Conservation (phyloP, 495 filamentous ascomycete species). For the Penicillium dipodomyicola region DNA sequence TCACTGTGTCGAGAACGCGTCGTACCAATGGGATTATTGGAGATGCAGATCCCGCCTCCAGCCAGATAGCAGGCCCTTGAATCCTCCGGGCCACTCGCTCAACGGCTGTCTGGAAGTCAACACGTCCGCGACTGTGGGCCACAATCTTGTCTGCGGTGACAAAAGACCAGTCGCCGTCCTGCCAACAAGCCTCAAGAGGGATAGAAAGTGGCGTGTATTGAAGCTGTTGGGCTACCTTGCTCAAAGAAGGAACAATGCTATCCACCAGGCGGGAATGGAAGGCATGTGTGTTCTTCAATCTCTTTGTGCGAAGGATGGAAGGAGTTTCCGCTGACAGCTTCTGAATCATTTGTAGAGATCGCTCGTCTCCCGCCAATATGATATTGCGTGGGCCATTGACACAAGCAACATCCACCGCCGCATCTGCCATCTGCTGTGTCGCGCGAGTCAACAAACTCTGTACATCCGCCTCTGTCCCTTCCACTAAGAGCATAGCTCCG, state of each 20-base stretch:
- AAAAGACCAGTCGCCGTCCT: slow-evolving; percentile 9
- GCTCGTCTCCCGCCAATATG: slow-evolving; percentile 36
- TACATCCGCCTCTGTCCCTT: not conserved
- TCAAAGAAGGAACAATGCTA: slow-evolving; percentile 29
- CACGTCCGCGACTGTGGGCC: slow-evolving; percentile 37
- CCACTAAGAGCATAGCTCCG: not conserved
- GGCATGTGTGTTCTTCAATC: slow-evolving; percentile 45
- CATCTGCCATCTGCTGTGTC: not conserved
- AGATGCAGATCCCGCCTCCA: slow-evolving; percentile 42
- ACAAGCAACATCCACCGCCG: slow-evolving; percentile 39
- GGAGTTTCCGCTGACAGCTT: not conserved
- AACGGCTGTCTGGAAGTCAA: slow-evolving; percentile 44
- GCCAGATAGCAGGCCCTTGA: slow-evolving; percentile 25
- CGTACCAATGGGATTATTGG: slow-evolving; percentile 31
- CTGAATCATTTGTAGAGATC: slow-evolving; percentile 30
- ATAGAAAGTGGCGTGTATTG: slow-evolving; percentile 26
- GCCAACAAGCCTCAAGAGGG: slow-evolving; percentile 28
- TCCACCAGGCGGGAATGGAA: slow-evolving; percentile 51
- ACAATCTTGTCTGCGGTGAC: slow-evolving; percentile 20
- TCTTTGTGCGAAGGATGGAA: slow-evolving; percentile 28
- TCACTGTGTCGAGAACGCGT: slow-evolving; percentile 16
- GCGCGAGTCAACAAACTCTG: not conserved
- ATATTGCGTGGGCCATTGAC: slow-evolving; percentile 43
- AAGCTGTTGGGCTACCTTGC: slow-evolving; percentile 24
- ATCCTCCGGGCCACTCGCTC: slow-evolving; percentile 23